Conservation (phyloP, 2,329 filamentous ascomycete genomes). For the Juglanconis juglandina region DNA sequence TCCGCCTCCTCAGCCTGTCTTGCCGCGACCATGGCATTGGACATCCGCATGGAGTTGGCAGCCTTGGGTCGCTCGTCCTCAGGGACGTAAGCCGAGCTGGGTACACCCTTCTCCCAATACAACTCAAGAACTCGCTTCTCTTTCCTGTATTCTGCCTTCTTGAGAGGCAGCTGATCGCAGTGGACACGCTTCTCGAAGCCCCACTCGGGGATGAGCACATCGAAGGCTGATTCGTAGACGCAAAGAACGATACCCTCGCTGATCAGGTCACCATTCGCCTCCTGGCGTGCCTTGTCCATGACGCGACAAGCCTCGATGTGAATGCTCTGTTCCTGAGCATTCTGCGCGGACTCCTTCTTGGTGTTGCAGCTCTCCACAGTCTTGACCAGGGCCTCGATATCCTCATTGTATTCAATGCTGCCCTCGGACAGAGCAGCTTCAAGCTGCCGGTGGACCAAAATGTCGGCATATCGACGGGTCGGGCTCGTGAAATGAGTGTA, state of each 20-base stretch:
- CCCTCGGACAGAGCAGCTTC: constrained; percentile 81
- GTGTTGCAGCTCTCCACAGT: constrained; percentile 95
- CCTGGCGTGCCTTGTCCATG: constrained; percentile 89
- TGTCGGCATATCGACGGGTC: constrained; percentile 88
- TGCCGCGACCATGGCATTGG: constrained; percentile 71
- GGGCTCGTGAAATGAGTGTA: constrained; percentile 98
- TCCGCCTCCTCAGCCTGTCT: constrained; percentile 80
- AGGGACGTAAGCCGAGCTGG: constrained; percentile 91
- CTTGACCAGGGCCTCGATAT: constrained; percentile 83
- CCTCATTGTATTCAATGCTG: constrained; percentile 80
- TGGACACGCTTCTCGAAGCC: constrained; percentile 99
- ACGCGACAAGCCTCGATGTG: constrained; percentile 95
- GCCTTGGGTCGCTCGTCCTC: constrained; percentile 95
- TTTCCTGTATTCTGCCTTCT: constrained; percentile 99
- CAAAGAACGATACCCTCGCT: constrained; percentile 94
- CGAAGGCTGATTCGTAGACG: constrained; percentile 97
- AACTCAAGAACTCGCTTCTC: constrained; percentile 90
- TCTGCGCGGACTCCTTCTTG: constrained; percentile 98
- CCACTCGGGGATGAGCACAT: constrained; percentile 95
- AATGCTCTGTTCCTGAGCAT: constrained; percentile 96
- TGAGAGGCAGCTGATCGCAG: constrained; percentile 93
- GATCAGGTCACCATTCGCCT: constrained; percentile 85
- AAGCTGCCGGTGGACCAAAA: constrained; percentile 92
- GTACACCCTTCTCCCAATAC: constrained; percentile 99
- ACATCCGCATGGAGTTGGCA: constrained; percentile 67